phyloP scores from a whole-genome alignment of 1,284 basidiomycete genomes.

The Pholiota adiposa region DNA sequence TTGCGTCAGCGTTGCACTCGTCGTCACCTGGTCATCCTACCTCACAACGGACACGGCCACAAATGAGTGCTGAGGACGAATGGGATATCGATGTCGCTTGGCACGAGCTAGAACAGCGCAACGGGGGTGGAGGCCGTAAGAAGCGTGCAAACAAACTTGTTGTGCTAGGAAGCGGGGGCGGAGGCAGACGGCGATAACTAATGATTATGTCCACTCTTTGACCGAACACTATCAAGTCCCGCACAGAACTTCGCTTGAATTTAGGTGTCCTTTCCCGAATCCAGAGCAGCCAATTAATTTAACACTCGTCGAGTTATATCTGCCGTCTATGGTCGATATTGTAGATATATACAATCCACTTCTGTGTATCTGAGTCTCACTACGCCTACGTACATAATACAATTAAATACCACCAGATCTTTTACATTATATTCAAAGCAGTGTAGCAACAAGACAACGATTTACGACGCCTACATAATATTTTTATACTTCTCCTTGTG shows the following conservation, averaged over 20 bases:
- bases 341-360: constrained; percentile 18
- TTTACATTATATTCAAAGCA: constrained; percentile 6
- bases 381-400: constrained; percentile 10
- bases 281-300: background rate
- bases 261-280: background rate
- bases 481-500: constrained; percentile 7
- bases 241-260: background rate
- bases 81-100: constrained; percentile 83
- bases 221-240: background rate
- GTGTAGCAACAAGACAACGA: constrained; percentile 29
- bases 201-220: too few relatives aligned
- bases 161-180: constrained; percentile 68
- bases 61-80: constrained; percentile 59
- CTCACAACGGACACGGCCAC: constrained; percentile 26
- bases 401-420: constrained; percentile 1
- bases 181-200: constrained; percentile 44
- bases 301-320: background rate
- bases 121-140: constrained; percentile 52
- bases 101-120: constrained; percentile 76
- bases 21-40: constrained; percentile 17
- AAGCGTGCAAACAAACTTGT: constrained; percentile 70
- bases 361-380: background rate
- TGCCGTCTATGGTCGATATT: constrained; percentile 6
- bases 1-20: constrained; percentile 74
- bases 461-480: constrained; percentile 21